Base-by-base conservation (phyloP, 306 rosid species). In the Prunus mira region DNA sequence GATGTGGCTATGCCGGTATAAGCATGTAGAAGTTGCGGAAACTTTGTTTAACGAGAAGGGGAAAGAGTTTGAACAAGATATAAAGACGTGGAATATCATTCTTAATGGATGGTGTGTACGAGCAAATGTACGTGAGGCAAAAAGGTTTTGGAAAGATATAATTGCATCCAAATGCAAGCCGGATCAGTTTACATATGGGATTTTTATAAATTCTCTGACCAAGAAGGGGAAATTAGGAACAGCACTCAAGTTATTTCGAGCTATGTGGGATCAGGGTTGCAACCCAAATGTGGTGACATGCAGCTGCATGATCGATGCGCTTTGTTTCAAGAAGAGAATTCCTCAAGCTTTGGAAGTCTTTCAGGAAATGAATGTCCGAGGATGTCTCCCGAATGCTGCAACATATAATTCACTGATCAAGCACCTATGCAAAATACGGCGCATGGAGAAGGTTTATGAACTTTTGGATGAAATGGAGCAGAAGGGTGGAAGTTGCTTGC, bases 291-390 rank as follows among this genome's bases (percentile, higher is more conserved):
- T 81, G 69, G 89, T 89, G 71, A 89, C 90, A 58, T 93, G 92
- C 79, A 93, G 86, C 64, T 88, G 89, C 69, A 76, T 93, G 62
- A 87, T 91, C 66, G 89, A 91, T 46, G 95, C 92, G 17, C 97
- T 91, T 79, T 88, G 96, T 88, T 93, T 91, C 89, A 91, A 93
- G 90, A 91, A 93, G 83, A 91, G 96, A 83, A 76, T 91, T 70
- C 97, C 97, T 14, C 84, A 84, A 77, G 93, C 96, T 0, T 82
- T 93, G 76, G 85, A 86, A 70, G 72, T 93, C 73, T 83, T 88
- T 51, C 32, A 30, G 34, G 91, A 79, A 9, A 93, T 93, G 98
- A 80, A 76, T 14, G 81, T 66, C 47, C 57, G 69, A 43, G 92
- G 90, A 27, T 85, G 87, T 73, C 19, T 27, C n/a, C 82, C 91